phyloP scores from a whole-genome alignment of 2,329 filamentous ascomycete species.

The Ophiostoma fasciatum region DNA sequence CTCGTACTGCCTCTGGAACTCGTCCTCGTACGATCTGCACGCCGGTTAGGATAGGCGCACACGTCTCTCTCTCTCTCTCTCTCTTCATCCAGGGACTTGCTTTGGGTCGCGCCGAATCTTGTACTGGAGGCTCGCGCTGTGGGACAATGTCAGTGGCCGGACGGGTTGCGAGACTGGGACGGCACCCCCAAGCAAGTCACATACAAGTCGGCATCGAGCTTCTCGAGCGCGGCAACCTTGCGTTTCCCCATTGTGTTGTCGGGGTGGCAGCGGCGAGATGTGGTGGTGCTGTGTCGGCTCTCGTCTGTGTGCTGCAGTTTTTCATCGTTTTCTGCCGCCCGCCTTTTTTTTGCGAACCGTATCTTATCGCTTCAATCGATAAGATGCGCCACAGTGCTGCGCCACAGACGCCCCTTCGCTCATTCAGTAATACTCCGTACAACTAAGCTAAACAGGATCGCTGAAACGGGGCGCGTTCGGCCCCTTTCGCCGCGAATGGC shows the following conservation, averaged over 20 bases:
- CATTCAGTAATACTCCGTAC: too few relatives aligned
- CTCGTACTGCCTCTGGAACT: constrained; percentile 57
- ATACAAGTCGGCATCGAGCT: constrained; percentile 75
- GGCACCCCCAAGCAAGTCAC: not conserved
- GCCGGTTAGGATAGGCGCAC: constrained; percentile 2
- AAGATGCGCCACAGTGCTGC: not conserved
- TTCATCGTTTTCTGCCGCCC: not conserved
- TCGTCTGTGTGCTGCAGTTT: too few relatives aligned
- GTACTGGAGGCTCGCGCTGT: constrained; percentile 74
- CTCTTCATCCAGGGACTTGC: too few relatives aligned
- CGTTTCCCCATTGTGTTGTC: constrained; percentile 68
- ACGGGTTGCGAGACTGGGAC: too few relatives aligned
- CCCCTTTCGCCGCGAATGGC: too few relatives aligned
- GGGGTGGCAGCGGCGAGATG: too few relatives aligned
- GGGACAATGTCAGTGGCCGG: constrained; percentile 19
- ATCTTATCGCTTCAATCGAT: constrained; percentile 7
- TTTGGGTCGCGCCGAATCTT: constrained; percentile 64
- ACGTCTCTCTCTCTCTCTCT: too few relatives aligned
- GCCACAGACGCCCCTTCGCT: not conserved
- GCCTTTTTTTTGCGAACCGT: constrained; percentile 1
- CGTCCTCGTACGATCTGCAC: constrained; percentile 68
- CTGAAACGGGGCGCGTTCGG: too few relatives aligned
- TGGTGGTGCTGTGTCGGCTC: too few relatives aligned
- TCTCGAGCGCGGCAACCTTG: constrained; percentile 84
- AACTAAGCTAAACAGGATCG: too few relatives aligned